These are phyloP conservation scores for Xylariaceae sp. DNA, from an alignment of 2,329 filamentous ascomycete genomes.

Conservation along the genomic window DNA sequence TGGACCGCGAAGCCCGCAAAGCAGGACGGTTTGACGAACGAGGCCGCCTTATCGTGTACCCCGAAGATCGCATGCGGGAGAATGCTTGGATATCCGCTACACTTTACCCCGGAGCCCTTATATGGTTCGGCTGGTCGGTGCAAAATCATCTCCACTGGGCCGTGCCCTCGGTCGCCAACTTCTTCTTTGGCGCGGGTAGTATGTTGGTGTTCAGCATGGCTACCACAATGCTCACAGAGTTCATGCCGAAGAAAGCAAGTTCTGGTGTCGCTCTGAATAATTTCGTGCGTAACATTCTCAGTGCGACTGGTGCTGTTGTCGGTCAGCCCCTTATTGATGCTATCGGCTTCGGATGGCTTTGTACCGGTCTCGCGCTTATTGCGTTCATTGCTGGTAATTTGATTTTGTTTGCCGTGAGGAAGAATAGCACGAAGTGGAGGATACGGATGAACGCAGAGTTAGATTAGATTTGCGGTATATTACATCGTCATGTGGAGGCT, in stretches of 20 bases:
- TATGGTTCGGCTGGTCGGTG: conserved; percentile 77
- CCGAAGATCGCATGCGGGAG: conserved; percentile 79
- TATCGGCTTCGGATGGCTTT: conserved; percentile 75
- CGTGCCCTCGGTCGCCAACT: conserved; percentile 62
- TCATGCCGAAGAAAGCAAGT: conserved; percentile 69
- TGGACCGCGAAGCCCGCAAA: conserved; percentile 70
- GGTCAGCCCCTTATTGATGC: conserved; percentile 67
- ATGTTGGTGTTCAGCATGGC: conserved; percentile 76
- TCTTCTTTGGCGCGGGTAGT: conserved; percentile 71
- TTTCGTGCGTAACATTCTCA: conserved; percentile 75
- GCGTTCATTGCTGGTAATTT: conserved; percentile 55
- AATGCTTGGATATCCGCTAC: conserved; percentile 75
- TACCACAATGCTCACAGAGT: conserved; percentile 83
- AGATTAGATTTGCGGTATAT: background rate
- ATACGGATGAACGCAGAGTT: conserved; percentile 53
- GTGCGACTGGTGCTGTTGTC: conserved; percentile 67
- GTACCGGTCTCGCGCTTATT: conserved; percentile 57
- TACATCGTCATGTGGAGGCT: too few species aligned
- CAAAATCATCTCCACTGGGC: conserved; percentile 64
- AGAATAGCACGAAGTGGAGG: conserved; percentile 63
- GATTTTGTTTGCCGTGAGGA: conserved; percentile 60
- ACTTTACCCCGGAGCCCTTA: conserved; percentile 66
- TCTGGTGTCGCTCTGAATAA: conserved; percentile 79
- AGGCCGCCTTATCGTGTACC: conserved; percentile 65
- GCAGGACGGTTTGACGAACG: conserved; percentile 66